These are phyloP conservation scores for Diatrype stigma DNA, from an alignment of 2,329 filamentous ascomycete genomes.

Conservation along the genomic window DNA sequence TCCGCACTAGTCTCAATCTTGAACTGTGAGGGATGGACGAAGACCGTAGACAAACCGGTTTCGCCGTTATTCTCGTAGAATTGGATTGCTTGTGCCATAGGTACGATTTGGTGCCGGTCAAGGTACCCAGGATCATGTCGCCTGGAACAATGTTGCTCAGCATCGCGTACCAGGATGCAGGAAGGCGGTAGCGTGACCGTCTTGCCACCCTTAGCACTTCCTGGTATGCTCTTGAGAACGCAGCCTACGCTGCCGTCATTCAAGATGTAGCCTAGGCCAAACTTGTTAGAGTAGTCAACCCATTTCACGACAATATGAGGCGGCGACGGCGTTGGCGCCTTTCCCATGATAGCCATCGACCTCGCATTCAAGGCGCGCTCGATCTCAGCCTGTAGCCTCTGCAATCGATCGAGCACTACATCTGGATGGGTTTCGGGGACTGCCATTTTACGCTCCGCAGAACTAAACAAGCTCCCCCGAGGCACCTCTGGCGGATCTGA, in stretches of 20 bases:
- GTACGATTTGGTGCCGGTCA: conserved; percentile 58
- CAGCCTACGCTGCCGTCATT: conserved; percentile 79
- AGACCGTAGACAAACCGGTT: conserved; percentile 58
- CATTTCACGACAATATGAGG: conserved; percentile 70
- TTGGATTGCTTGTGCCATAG: conserved; percentile 62
- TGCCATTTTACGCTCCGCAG: conserved; percentile 45
- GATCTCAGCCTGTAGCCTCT: conserved; percentile 54
- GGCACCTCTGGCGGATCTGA: conserved; percentile 24
- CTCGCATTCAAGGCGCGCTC: conserved; percentile 61
- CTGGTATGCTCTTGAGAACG: conserved; percentile 53
- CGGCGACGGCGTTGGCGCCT: conserved; percentile 50
- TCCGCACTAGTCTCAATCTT: conserved; percentile 51
- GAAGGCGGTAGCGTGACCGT: conserved; percentile 60
- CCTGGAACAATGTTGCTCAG: conserved; percentile 65
- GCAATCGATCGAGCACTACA: conserved; percentile 51
- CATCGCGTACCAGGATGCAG: conserved; percentile 67
- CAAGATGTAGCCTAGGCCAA: conserved; percentile 78
- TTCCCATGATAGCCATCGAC: conserved; percentile 56
- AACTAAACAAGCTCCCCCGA: conserved; percentile 51
- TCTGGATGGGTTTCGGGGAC: conserved; percentile 55
- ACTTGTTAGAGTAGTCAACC: conserved; percentile 87
- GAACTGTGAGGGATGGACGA: conserved; percentile 61
- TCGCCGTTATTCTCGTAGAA: conserved; percentile 71
- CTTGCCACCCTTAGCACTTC: conserved; percentile 44
- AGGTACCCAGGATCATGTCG: conserved; percentile 50